phyloP scores from a whole-genome alignment of 352 stramenopile genomes.

The Phytophthora kernoviae region DNA sequence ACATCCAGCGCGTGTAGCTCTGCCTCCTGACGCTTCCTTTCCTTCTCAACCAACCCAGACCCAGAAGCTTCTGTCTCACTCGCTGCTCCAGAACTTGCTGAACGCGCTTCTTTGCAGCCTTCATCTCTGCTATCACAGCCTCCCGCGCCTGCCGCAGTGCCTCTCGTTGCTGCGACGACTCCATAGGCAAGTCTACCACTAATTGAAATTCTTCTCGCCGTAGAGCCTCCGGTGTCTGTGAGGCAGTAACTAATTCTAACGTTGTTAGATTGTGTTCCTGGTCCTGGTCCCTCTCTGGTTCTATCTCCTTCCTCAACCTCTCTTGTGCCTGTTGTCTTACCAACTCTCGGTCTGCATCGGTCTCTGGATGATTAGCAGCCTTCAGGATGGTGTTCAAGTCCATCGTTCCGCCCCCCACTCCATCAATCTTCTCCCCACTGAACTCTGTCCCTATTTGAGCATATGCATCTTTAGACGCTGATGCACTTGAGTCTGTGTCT shows the following conservation, averaged over 20 bases:
- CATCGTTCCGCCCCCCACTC: slow-evolving; percentile 4
- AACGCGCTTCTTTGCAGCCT: slow-evolving; percentile 9
- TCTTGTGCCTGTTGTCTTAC: slow-evolving; percentile 10
- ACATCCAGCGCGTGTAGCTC: slow-evolving; percentile 35
- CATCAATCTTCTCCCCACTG: background rate
- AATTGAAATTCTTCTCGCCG: slow-evolving; percentile 9
- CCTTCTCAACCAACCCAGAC: slow-evolving; percentile 12
- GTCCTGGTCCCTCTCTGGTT: background rate
- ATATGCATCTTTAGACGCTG: slow-evolving; percentile 5
- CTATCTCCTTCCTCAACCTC: slow-evolving; percentile 3
- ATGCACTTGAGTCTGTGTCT: slow-evolving; percentile 9
- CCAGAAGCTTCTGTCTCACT: background rate
- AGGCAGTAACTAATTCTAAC: background rate
- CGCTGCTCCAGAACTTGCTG: slow-evolving; percentile 2
- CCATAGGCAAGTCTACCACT: slow-evolving; percentile 22
- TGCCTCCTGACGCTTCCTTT: slow-evolving; percentile 22
- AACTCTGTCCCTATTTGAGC: background rate
- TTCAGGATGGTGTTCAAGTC: slow-evolving; percentile 21
- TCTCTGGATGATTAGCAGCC: slow-evolving; percentile 17
- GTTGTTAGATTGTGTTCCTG: slow-evolving; percentile 2
- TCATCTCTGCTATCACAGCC: slow-evolving; percentile 22
- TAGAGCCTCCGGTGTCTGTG: background rate
- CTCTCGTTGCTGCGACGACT: slow-evolving; percentile 20
- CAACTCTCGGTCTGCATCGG: slow-evolving; percentile 1
- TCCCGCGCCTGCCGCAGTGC: slow-evolving; percentile 17